Percentiles rank a stretch among this genome's conserved stretches.
Conservation (phyloP, 768 basidiomycete species). For the Xerocomus potaroensis region DNA sequence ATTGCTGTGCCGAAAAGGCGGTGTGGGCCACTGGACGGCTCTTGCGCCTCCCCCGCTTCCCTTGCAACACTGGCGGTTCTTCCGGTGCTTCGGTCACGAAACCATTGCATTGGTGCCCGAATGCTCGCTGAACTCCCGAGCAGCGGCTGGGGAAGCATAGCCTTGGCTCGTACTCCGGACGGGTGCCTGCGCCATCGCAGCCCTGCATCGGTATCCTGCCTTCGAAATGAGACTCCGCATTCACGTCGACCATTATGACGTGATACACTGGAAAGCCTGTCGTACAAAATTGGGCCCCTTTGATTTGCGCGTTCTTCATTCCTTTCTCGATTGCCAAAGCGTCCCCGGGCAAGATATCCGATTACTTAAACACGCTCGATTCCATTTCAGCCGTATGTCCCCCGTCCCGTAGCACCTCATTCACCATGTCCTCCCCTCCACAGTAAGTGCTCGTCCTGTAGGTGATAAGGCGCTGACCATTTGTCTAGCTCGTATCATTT, state of each 20-base stretch:
- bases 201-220: neutral
- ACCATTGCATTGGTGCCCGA: neutral
- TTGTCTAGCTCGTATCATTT: slow-evolving; percentile 4
- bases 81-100: slow-evolving; percentile 1
- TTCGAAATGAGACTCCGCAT: slow-evolving; percentile 11
- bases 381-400: slow-evolving; percentile 4
- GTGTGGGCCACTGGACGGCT: slow-evolving; percentile 18
- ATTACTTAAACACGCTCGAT: slow-evolving; percentile 22
- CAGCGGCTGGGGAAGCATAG: slow-evolving; percentile 25
- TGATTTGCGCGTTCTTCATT: slow-evolving; percentile 21
- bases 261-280: slow-evolving; percentile 28
- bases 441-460: slow-evolving; percentile 10
- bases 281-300: slow-evolving; percentile 14
- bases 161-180: slow-evolving; percentile 7
- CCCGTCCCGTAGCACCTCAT: slow-evolving; percentile 1
- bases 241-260: slow-evolving; percentile 10
- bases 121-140: slow-evolving; percentile 3
- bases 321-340: slow-evolving; percentile 17
- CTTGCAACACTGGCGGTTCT: neutral
- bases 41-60: slow-evolving; percentile 13
- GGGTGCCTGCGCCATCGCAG: slow-evolving; percentile 9
- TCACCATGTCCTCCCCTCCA: slow-evolving; percentile 19
- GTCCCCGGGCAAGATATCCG: slow-evolving; percentile 7
- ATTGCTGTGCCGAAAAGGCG: slow-evolving; percentile 24
- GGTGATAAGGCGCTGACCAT: slow-evolving; percentile 1